Conservation (phyloP, 768 basidiomycete species). For the Ramaria rubella region DNA sequence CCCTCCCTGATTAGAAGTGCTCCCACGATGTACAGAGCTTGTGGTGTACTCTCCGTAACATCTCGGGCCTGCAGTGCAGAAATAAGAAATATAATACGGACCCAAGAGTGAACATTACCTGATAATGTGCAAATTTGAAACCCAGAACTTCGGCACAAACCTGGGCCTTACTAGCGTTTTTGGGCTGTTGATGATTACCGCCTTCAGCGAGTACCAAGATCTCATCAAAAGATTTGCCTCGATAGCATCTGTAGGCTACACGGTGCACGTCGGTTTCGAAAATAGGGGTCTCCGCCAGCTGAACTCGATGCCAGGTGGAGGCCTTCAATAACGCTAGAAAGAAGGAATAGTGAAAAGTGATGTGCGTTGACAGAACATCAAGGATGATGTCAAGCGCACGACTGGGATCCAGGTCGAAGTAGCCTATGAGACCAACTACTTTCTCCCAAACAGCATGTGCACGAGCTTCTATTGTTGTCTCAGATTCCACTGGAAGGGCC, state of each 20-base stretch:
- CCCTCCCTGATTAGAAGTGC: slow-evolving; percentile 88
- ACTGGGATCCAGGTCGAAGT: slow-evolving; percentile 95
- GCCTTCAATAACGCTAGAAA: slow-evolving; percentile 80
- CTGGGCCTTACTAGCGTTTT: slow-evolving; percentile 37
- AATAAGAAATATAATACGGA: too few relatives aligned
- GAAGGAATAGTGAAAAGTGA: slow-evolving; percentile 79
- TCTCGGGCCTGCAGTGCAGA: slow-evolving; percentile 41
- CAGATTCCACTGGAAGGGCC: slow-evolving; percentile 57
- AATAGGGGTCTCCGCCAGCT: neutral
- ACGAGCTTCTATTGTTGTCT: slow-evolving; percentile 51
- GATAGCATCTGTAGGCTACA: slow-evolving; percentile 29
- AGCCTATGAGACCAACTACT: slow-evolving; percentile 83
- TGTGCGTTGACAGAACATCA: slow-evolving; percentile 79
- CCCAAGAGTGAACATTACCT: too few relatives aligned
- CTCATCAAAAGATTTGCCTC: slow-evolving; percentile 61
- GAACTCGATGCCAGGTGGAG: slow-evolving; percentile 65
- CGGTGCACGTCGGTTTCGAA: neutral
- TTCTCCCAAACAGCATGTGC: slow-evolving; percentile 73
- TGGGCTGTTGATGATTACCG: slow-evolving; percentile 9
- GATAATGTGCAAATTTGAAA: slow-evolving; percentile 93
- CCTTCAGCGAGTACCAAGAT: slow-evolving; percentile 51
- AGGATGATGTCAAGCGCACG: slow-evolving; percentile 89
- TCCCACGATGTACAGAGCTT: slow-evolving; percentile 70
- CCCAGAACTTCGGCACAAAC: slow-evolving; percentile 89
- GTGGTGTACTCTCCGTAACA: slow-evolving; percentile 54